These are phyloP conservation scores for Silene conica DNA, from an alignment of 148 eudicot species.

Conservation along the genomic window DNA sequence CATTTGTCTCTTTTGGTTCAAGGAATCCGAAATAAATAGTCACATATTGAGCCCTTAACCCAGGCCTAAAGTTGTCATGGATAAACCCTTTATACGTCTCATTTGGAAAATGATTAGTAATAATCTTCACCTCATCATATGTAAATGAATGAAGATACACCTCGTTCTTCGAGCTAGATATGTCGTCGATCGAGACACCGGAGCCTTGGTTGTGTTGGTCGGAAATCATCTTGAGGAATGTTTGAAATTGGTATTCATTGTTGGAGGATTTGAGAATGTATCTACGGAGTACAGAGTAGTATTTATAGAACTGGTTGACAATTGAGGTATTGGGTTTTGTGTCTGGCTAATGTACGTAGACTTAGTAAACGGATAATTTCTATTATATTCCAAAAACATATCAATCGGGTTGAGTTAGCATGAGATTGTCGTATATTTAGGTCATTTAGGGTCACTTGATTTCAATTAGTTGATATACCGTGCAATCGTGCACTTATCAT, in stretches of 20 bases:
- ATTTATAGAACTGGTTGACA: conserved; percentile 18
- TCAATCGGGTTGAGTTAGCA: too few relatives aligned
- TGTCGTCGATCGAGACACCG: conserved; percentile 43
- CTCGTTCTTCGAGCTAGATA: conserved; percentile 53
- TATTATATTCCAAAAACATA: too few relatives aligned
- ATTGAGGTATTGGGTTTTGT: conserved; percentile 8
- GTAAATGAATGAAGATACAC: conserved; percentile 66
- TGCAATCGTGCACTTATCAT: too few relatives aligned
- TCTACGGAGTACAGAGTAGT: not conserved
- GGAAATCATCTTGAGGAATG: conserved; percentile 23
- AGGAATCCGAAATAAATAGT: conserved; percentile 82
- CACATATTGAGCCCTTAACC: conserved; percentile 65
- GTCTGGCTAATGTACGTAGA: too few relatives aligned
- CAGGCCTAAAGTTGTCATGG: conserved; percentile 49
- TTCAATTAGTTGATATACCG: too few relatives aligned
- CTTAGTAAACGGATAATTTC: too few relatives aligned
- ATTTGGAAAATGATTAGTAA: conserved; percentile 53
- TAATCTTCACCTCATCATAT: conserved; percentile 45
- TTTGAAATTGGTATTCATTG: too few relatives aligned
- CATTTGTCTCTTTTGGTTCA: conserved; percentile 71
- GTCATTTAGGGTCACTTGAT: too few relatives aligned
- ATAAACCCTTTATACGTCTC: conserved; percentile 84
- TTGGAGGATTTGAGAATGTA: not conserved
- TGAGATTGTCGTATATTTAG: too few relatives aligned
- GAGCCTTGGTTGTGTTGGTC: conserved; percentile 55